Percentiles rank a stretch among this genome's conserved stretches.
Conservation (phyloP, 495 filamentous ascomycete species). For the Daldinia vernicosa region DNA sequence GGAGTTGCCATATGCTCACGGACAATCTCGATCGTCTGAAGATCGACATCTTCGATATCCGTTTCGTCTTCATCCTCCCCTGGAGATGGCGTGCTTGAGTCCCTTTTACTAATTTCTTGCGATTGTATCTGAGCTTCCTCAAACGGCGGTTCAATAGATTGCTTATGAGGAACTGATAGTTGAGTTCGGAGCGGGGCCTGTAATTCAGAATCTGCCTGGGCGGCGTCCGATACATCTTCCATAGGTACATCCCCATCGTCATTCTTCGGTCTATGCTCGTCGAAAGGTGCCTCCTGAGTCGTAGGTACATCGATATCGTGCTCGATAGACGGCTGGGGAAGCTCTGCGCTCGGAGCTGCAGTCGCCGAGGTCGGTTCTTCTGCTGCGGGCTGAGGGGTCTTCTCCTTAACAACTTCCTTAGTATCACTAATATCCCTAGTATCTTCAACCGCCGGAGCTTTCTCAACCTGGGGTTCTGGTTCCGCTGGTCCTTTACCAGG, state of each 20-base stretch:
- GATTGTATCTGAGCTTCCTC: conserved; percentile 41
- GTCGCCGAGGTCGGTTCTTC: conserved; percentile 34
- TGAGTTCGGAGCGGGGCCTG: conserved; percentile 16
- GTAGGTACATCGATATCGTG: conserved; percentile 39
- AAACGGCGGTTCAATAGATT: conserved; percentile 29
- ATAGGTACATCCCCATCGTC: conserved; percentile 46
- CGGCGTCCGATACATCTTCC: conserved; percentile 51
- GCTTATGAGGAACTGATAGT: conserved; percentile 20
- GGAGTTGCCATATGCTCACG: conserved; percentile 60
- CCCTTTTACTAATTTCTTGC: conserved; percentile 41
- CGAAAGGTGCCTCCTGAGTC: conserved; percentile 20
- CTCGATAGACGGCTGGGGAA: conserved; percentile 42
- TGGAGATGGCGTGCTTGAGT: conserved; percentile 43
- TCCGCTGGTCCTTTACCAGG: conserved; percentile 47
- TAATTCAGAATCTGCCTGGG: conserved; percentile 51
- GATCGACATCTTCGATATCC: conserved; percentile 68
- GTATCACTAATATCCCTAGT: conserved; percentile 43
- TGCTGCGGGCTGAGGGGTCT: conserved; percentile 26
- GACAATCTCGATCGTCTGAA: conserved; percentile 59
- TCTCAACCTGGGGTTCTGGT: conserved; percentile 52
- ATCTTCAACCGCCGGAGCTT: conserved; percentile 44
- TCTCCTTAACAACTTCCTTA: conserved; percentile 39
- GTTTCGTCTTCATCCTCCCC: conserved; percentile 62
- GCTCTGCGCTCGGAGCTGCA: conserved; percentile 26
- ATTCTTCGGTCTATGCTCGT: conserved; percentile 34